These are phyloP conservation scores for Coemansia javaensis DNA, from an alignment of 192 early-diverging fungal species.

Conservation along the genomic window DNA sequence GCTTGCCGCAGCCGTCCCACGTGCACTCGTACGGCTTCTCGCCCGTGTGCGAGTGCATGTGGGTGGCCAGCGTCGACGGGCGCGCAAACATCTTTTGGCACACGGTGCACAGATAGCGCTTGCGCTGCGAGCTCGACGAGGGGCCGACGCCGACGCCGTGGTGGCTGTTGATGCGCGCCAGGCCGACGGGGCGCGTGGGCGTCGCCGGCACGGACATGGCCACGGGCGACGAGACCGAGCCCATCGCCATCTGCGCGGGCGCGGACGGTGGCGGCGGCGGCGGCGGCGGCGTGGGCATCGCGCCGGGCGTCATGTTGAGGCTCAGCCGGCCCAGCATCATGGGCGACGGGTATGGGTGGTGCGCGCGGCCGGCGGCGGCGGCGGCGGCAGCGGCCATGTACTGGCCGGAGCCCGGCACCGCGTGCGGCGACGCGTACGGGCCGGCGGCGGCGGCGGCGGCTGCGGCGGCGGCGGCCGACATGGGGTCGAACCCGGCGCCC, in stretches of 20 bases:
- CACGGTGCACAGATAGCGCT: conserved; percentile 47
- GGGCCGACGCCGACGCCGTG: conserved; percentile 1
- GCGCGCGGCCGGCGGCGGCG: conserved; percentile 4
- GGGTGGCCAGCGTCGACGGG: conserved; percentile 46
- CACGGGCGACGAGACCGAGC: conserved; percentile 1
- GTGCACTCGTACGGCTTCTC: conserved; percentile 55
- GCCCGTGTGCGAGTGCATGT: conserved; percentile 52
- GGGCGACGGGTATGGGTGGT: conserved; percentile 27
- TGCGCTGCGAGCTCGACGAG: conserved; percentile 49
- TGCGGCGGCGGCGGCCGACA: conserved; percentile 30
- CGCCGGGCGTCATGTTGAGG: conserved; percentile 15
- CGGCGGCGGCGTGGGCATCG: conserved; percentile 20
- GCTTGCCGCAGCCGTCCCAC: conserved; percentile 57
- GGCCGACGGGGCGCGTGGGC: conserved; percentile 16
- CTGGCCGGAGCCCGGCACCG: conserved; percentile 5
- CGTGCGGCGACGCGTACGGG: conserved; percentile 22
- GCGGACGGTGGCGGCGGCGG: conserved; percentile 3
- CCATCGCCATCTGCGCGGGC: conserved; percentile 6
- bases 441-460: conserved; percentile 25
- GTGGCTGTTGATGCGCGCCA: conserved; percentile 32
- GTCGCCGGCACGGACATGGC: conserved; percentile 24
- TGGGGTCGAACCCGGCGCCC: conserved; percentile 23
- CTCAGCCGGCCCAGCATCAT: conserved; percentile 43
- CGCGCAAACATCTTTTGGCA: conserved; percentile 51
- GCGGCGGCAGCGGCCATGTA: conserved; percentile 8